Evolutionary conservation across 75 land plant genomes (phyloP), one percentile per base, ranked within the genome.

Genomic region (Adiantum capillusveneris): DNA sequence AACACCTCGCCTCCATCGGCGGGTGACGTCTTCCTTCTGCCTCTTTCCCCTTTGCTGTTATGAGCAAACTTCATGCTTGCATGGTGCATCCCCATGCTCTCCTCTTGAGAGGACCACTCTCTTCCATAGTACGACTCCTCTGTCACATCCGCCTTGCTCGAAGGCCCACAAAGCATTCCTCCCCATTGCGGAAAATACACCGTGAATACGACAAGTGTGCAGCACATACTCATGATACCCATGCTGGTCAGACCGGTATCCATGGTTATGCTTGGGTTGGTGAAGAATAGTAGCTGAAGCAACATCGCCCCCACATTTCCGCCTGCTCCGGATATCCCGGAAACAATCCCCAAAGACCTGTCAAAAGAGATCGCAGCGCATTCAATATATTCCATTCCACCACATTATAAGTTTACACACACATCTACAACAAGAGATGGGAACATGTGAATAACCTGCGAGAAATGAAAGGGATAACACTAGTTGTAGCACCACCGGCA

Each of bases 131-230:
- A 85, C 22, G 68, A 68, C 65, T 83, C 83, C 46, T 84, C 90
- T 0, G 82, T 68, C 11, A 62, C 44, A 19, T 39, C 44, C 0
- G 19, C 44, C 22, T 58, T 57, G 1, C 39, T 25, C 20, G 80
- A 69, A 9, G 88, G 74, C 1, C 59, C 65, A 22, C 44, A 72
- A 30, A 81, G 59, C 80, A 81, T 81, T 48, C 86, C 76, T 6
- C 89, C 89, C 86, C 83, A 79, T 59, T 75, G 80, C 14, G 89
- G 89, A 59, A 85, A 85, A 68, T 76, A 65, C 29, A 82, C 62
- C 11, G 74, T 27, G 0, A 39, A 24, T n/a, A 75, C 48, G 0
- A 79, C 72, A 21, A 79, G 31, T 2, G 86, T 82, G 66, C 79
- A n/a, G n/a, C n/a, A n/a, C n/a, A n/a, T n/a, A n/a, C n/a, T n/a